Conservation (phyloP, 2,329 filamentous ascomycete species). For the Fusarium secorum region DNA sequence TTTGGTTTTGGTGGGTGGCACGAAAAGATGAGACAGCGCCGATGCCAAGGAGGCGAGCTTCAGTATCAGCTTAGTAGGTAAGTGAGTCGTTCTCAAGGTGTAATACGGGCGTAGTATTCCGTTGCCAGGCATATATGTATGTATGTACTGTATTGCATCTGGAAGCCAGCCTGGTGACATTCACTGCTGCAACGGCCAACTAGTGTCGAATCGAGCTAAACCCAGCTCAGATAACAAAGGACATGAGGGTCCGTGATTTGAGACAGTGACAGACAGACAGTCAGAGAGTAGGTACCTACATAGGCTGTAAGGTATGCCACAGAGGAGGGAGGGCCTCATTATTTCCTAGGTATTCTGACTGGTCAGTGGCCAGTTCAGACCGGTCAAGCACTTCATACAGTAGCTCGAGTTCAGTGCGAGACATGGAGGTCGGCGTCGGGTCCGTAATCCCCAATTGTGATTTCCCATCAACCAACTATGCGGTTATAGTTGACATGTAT, state of each 20-base stretch:
- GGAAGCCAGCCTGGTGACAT: background rate
- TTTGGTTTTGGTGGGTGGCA: conserved; percentile 1
- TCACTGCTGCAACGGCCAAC: background rate
- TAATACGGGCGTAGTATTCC: background rate
- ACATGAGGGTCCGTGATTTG: background rate
- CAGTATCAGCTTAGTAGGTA: background rate
- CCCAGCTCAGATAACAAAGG: background rate
- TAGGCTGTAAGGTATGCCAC: conserved; percentile 8
- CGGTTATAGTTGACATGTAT: background rate
- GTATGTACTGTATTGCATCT: background rate
- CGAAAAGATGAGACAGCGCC: conserved; percentile 3
- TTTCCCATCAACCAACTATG: background rate
- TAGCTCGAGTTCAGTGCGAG: background rate
- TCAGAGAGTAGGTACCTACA: background rate
- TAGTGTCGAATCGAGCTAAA: background rate
- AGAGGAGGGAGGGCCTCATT: conserved; percentile 19
- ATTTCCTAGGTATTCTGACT: background rate
- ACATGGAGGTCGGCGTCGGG: background rate
- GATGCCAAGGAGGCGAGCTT: conserved; percentile 1
- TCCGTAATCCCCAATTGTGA: background rate
- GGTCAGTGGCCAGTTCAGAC: background rate
- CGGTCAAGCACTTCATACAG: conserved; percentile 13
- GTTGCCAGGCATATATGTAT: background rate
- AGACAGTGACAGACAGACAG: conserved; percentile 4
- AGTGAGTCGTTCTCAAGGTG: background rate